A percentile compares a stretch with the other conserved stretches of the same genome.
These are phyloP conservation scores for Porodaedalea pini DNA, from an alignment of 1,284 basidiomycete species.

Conservation along the genomic window DNA sequence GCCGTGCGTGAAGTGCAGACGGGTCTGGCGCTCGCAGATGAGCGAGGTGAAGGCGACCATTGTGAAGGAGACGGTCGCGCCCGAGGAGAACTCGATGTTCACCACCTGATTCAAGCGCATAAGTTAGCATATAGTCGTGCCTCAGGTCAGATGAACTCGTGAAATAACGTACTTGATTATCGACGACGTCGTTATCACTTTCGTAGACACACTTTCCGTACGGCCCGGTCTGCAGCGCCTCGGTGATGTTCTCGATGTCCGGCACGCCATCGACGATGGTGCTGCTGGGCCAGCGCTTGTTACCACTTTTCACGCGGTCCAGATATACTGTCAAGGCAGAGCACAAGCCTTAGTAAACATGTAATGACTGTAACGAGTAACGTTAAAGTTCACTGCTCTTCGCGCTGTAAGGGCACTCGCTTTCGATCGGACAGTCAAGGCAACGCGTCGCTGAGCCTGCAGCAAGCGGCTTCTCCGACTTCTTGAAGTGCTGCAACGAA, in stretches of 20 bases:
- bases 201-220: conserved; percentile 85
- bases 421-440: conserved; percentile 67
- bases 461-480: conserved; percentile 60
- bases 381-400: conserved; percentile 59
- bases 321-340: conserved; percentile 55
- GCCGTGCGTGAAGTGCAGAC: conserved; percentile 77
- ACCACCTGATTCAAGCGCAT: conserved; percentile 48
- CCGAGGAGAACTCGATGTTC: conserved; percentile 76
- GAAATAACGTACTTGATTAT: conserved; percentile 51
- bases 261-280: conserved; percentile 72
- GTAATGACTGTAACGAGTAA: conserved; percentile 20
- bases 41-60: conserved; percentile 74
- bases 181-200: conserved; percentile 75
- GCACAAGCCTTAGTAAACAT: conserved; percentile 17
- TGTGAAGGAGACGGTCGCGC: conserved; percentile 75
- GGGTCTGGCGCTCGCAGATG: conserved; percentile 72
- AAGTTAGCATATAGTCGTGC: neutral
- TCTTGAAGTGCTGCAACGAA: conserved; percentile 76
- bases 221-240: conserved; percentile 59
- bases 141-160: neutral
- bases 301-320: conserved; percentile 55
- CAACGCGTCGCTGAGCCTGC: conserved; percentile 69
- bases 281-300: conserved; percentile 59
- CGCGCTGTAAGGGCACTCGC: conserved; percentile 78
- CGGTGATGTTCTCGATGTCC: conserved; percentile 73